A percentile compares a stretch with the other conserved stretches of the same genome.
These are phyloP conservation scores for Blastobotrys illinoisensis DNA, from an alignment of 1,139 yeast genomes.

Conservation along the genomic window DNA sequence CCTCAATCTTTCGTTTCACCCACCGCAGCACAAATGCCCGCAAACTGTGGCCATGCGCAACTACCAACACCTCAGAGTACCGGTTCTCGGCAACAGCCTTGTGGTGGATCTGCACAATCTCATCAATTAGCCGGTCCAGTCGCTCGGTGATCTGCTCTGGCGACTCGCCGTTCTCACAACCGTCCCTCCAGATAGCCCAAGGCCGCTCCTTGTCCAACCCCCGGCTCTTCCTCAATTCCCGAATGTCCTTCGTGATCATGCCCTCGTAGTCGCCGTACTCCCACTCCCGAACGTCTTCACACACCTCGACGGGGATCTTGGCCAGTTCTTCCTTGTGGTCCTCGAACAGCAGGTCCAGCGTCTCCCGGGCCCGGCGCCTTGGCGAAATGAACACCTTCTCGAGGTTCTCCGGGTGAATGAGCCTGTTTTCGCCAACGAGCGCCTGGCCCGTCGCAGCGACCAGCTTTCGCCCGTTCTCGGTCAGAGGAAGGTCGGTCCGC, in stretches of 20 bases:
- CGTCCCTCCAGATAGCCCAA: constrained; percentile 89
- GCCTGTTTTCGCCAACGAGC: constrained; percentile 54
- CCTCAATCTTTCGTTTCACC: constrained; percentile 54
- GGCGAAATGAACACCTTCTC: constrained; percentile 73
- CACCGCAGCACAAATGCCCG: constrained; percentile 88
- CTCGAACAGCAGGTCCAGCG: constrained; percentile 53
- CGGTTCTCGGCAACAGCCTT: constrained; percentile 49
- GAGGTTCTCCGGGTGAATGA: constrained; percentile 60
- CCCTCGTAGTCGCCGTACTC: constrained; percentile 97
- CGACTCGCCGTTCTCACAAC: constrained; percentile 86
- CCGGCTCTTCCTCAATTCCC: constrained; percentile 49
- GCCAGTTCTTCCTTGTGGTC: constrained; percentile 40
- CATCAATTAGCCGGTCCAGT: constrained; percentile 60
- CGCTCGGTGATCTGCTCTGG: constrained; percentile 60
- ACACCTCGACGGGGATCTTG: constrained; percentile 23
- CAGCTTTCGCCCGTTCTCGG: constrained; percentile 70
- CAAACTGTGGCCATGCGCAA: constrained; percentile 90
- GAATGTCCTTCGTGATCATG: constrained; percentile 59
- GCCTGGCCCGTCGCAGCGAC: constrained; percentile 69
- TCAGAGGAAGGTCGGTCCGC: constrained; percentile 70
- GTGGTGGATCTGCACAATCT: constrained; percentile 58
- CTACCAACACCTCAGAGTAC: constrained; percentile 68
- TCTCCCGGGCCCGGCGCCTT: constrained; percentile 68
- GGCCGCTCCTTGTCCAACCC: constrained; percentile 63
- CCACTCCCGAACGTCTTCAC: constrained; percentile 83